Evolutionary conservation across 768 basidiomycete genomes (phyloP), one percentile per base, ranked within the genome.

Genomic region (Suillus subalutaceus): DNA sequence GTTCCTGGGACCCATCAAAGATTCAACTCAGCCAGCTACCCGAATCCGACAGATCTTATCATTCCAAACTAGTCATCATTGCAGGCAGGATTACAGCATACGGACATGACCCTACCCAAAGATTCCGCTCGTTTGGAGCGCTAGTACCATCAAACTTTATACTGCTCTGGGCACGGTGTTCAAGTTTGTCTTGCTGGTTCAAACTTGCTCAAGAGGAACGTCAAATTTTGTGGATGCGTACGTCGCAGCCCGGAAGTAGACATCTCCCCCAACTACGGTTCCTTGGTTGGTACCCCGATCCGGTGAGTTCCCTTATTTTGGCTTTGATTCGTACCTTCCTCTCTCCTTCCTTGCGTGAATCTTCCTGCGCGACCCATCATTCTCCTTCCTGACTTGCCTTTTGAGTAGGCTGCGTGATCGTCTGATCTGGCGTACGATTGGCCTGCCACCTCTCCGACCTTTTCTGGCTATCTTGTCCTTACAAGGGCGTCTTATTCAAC

Each of bases 11-110:
- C 43, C 37, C 41, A 64, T 66, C 66, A 64, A 41, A 63, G n/a
- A 65, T 64, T 64, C 65, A 65, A 65, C 66, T 67, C 66, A 67
- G 64, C 65, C 44, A 35, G 23, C 57, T 57, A 65, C 56, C 50
- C 63, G 63, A 52, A 35, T 26, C 66, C 66, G 66, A 65, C 64
- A 65, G 43, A 67, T 67, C 65, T 64, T 67, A 67, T 67, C 66
- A 41, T 58, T 57, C 52, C 63, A 38, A 35, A 53, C 66, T 60
- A 65, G 64, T 61, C 44, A 46, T 38, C 55, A 57, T 44, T 38
- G 23, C 43, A n/a, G 4, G 35, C 63, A 20, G n/a, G 18, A 50
- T 66, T 66, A 66, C 66, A 66, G 66, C 65, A 66, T 35, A 53
- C 55, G 8, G 41, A 56, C 12, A 41, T 53, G 44, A 58, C 63